Base-by-base conservation (phyloP, 2,329 filamentous ascomycete genomes). In the Neurospora sp. region DNA sequence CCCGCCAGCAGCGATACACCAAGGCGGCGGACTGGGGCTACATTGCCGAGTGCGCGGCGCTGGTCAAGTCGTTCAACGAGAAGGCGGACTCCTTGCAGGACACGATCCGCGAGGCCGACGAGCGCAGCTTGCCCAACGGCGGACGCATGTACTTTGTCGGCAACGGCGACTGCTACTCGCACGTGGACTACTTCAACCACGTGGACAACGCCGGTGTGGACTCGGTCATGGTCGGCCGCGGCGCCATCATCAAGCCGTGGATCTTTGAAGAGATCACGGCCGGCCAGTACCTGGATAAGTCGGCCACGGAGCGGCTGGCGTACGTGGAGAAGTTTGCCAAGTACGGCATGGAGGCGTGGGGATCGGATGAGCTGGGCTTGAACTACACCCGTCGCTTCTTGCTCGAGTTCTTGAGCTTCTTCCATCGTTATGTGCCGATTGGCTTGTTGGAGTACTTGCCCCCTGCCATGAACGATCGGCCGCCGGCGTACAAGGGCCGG, bases 171-270 rank as follows among this genome's bases (percentile, higher is more conserved):
- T 96, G 94, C 80, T 97, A 92, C 82, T 97, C 93, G 4, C 93
- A 98, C 79, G 82, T 89, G 39, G 93, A 98, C 78, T 98, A 98
- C 82, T 89, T 89, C 73, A 83, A 89, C 70, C 89, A 96, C 76
- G 84, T 98, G 46, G 85, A 90, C 66, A 87, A 95, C 71, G 87
- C 92, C 41, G 87, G 88, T 66, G 93, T 98, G 66, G 95, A 98
- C 82, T 89, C 89, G n/a, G 92, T 97, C 78, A 98, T 99, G 96
- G 89, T 98, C 72, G 96, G 90, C n/a, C 92, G 96, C 71, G 96
- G 96, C 70, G 96, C 96, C 10, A 86, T 99, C 70, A 92, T 98
- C 82, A 99, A 99, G 82, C 96, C 96, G 0, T 99, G 96, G 96
- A 85, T 99, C 72, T 99, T 98, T 78, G 96, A 99, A 80, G 96